These are phyloP conservation scores for Kazachstania taianensis DNA, from an alignment of 805 yeast species.

Conservation along the genomic window DNA sequence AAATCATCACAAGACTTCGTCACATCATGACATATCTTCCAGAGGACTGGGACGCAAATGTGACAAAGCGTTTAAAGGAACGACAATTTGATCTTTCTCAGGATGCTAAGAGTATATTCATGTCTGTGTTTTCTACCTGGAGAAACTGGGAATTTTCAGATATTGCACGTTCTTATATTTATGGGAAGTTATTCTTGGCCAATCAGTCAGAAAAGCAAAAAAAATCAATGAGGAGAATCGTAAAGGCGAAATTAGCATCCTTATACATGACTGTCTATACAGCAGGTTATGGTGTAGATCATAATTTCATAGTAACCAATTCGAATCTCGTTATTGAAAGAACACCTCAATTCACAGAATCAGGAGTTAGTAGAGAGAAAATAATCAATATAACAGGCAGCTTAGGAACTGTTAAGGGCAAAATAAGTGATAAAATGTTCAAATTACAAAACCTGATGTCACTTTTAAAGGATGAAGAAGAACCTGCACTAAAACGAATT, in stretches of 20 bases:
- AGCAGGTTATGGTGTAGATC: conserved; percentile 17
- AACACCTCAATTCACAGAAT: conserved; percentile 9
- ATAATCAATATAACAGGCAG: conserved; percentile 16
- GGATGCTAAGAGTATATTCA: conserved; percentile 45
- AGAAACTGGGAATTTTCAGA: conserved; percentile 83
- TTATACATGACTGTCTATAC: conserved; percentile 21
- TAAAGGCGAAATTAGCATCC: conserved; percentile 14
- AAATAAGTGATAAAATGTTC: conserved; percentile 16
- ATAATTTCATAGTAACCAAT: conserved; percentile 17
- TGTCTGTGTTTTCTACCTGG: conserved; percentile 63
- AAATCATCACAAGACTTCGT: conserved; percentile 65
- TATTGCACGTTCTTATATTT: conserved; percentile 46
- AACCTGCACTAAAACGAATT: background rate
- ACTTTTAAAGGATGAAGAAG: conserved; percentile 2
- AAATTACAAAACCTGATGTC: conserved; percentile 9
- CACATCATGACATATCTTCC: conserved; percentile 61
- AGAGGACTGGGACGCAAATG: conserved; percentile 32
- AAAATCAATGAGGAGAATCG: conserved; percentile 8
- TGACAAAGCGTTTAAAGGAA: conserved; percentile 18
- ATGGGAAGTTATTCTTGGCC: conserved; percentile 39
- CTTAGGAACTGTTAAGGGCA: conserved; percentile 20
- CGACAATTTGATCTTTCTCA: conserved; percentile 37
- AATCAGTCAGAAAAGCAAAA: conserved; percentile 7
- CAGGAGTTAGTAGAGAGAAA: conserved; percentile 10
- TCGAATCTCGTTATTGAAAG: conserved; percentile 13